Conservation (phyloP, 176 grass and related monocot genomes). For the Tillandsia leiboldiana region DNA sequence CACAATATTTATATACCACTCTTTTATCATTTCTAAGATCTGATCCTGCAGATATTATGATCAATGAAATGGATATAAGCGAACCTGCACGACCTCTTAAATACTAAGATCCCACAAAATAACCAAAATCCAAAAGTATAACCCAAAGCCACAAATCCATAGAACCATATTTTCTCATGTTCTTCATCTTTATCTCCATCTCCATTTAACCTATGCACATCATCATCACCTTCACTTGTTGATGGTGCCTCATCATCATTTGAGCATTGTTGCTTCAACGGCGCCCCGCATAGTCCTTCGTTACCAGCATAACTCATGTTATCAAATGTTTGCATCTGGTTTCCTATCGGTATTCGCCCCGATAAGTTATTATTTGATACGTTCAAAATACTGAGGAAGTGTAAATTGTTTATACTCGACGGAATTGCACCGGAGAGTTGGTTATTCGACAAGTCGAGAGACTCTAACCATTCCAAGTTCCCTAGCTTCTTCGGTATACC, state of each 20-base stretch:
- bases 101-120: slow-evolving; percentile 41
- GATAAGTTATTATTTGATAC: slow-evolving; percentile 43
- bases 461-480: slow-evolving; percentile 25
- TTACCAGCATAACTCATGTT: slow-evolving; percentile 44
- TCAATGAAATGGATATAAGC: slow-evolving; percentile 34
- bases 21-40: slow-evolving; percentile 9
- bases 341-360: slow-evolving; percentile 39
- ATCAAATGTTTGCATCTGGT: slow-evolving; percentile 49
- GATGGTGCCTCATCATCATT: neutral
- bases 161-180: slow-evolving; percentile 26
- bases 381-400: slow-evolving; percentile 26
- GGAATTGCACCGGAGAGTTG: slow-evolving; percentile 41
- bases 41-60: slow-evolving; percentile 21
- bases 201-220: too few species aligned
- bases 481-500: slow-evolving; percentile 35
- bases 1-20: too few species aligned
- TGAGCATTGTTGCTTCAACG: slow-evolving; percentile 27
- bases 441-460: slow-evolving; percentile 48
- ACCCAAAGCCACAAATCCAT: slow-evolving; percentile 28
- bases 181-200: neutral
- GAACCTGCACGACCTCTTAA: slow-evolving; percentile 17
- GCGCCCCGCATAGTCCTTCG: slow-evolving; percentile 42
- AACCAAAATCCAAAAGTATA: slow-evolving; percentile 49
- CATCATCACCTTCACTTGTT: neutral
- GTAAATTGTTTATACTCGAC: slow-evolving; percentile 7